These are phyloP conservation scores for Phytophthora sojae DNA, from an alignment of 352 stramenopile species.

Conservation along the genomic window DNA sequence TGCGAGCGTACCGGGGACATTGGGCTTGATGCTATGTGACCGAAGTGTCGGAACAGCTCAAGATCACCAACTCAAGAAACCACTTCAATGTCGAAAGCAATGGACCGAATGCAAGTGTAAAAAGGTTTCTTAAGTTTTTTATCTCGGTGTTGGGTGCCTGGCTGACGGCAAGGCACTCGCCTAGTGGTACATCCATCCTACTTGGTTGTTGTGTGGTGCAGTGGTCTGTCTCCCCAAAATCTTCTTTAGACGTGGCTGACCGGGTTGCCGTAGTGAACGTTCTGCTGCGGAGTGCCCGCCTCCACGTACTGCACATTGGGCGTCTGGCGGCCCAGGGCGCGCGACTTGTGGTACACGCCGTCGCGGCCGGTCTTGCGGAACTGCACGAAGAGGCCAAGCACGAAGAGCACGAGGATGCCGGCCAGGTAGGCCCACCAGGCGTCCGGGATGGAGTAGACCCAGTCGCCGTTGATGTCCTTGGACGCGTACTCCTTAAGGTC, in stretches of 20 bases:
- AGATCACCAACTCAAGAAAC: too few species aligned
- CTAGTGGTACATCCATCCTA: conserved; percentile 34
- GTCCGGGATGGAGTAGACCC: conserved; percentile 62
- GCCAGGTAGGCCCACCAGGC: conserved; percentile 71
- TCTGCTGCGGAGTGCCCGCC: conserved; percentile 34
- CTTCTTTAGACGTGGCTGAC: conserved; percentile 39
- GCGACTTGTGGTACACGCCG: conserved; percentile 42
- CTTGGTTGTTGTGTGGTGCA: conserved; percentile 1
- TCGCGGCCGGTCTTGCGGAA: conserved; percentile 63
- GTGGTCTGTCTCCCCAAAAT: not conserved
- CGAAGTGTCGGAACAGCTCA: too few species aligned
- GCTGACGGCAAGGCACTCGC: conserved; percentile 6
- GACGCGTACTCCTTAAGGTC: conserved; percentile 58
- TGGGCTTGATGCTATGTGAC: too few species aligned
- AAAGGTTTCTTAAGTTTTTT: conserved; percentile 2
- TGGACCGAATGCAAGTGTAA: not conserved
- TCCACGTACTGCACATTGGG: conserved; percentile 46
- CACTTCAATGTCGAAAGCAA: too few species aligned
- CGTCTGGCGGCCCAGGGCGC: conserved; percentile 21
- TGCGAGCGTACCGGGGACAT: too few species aligned
- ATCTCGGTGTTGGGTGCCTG: conserved; percentile 12
- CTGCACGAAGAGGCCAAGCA: conserved; percentile 63
- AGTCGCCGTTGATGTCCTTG: conserved; percentile 48
- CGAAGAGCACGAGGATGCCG: conserved; percentile 60
- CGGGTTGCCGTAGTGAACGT: conserved; percentile 41